phyloP scores from a whole-genome alignment of 768 basidiomycete species.

The Tricholoma hemisulphureum region DNA sequence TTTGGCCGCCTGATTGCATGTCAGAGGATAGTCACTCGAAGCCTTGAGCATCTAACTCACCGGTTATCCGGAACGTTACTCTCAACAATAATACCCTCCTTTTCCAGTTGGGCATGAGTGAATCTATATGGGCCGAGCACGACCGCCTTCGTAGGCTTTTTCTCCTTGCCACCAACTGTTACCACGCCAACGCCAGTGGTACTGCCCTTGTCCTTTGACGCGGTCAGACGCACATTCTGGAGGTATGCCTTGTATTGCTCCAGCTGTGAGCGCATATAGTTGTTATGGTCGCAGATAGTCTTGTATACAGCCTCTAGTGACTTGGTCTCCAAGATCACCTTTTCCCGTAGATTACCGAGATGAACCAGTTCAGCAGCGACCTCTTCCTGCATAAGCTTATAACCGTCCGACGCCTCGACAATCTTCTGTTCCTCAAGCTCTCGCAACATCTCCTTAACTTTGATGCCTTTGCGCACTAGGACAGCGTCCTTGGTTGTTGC shows the following conservation, averaged over 20 bases:
- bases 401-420: constrained; percentile 79
- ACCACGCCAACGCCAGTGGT: constrained; percentile 92
- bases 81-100: constrained; percentile 98
- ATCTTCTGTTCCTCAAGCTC: constrained; percentile 91
- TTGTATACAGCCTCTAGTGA: constrained; percentile 97
- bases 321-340: constrained; percentile 88
- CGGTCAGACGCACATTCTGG: constrained; percentile 92
- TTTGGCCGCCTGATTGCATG: constrained; percentile 75
- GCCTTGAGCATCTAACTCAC: constrained; percentile 41
- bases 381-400: constrained; percentile 96
- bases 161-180: constrained; percentile 95
- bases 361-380: constrained; percentile 94
- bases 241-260: constrained; percentile 99
- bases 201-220: constrained; percentile 84
- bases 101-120: constrained; percentile 97
- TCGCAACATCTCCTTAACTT: constrained; percentile 98
- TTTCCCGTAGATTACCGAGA: constrained; percentile 94
- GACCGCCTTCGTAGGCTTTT: constrained; percentile 81
- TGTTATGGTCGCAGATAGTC: constrained; percentile 99
- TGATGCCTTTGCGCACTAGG: constrained; percentile 95
- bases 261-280: constrained; percentile 91
- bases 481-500: constrained; percentile 97
- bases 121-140: constrained; percentile 96
- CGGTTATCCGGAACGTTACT: constrained; percentile 99
- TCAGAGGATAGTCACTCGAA: neutral